phyloP scores from a whole-genome alignment of 495 filamentous ascomycete genomes.

The Filosporella fistucella region DNA sequence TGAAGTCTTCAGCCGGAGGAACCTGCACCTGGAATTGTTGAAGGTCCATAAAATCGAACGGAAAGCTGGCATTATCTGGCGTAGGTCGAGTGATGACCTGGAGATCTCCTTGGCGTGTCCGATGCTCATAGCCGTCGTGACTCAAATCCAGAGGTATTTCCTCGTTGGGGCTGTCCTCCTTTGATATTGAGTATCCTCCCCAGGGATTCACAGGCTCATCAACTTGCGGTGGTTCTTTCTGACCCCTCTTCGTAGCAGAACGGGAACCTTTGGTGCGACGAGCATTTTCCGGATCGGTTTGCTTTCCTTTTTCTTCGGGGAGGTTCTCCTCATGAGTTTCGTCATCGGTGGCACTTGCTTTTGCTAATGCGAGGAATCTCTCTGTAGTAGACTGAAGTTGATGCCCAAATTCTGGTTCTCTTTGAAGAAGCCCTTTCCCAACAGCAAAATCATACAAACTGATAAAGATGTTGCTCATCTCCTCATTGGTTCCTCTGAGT shows the following conservation, averaged over 20 bases:
- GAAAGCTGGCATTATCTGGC: conserved; percentile 26
- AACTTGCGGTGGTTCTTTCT: not conserved
- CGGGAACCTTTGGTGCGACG: conserved; percentile 3
- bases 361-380: conserved; percentile 39
- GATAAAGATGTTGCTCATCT: conserved; percentile 70
- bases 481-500: conserved; percentile 61
- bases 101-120: conserved; percentile 10
- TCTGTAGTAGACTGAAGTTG: conserved; percentile 40
- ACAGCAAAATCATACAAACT: conserved; percentile 59
- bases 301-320: conserved; percentile 7
- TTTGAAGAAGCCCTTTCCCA: conserved; percentile 42
- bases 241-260: conserved; percentile 4
- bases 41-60: conserved; percentile 23
- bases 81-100: conserved; percentile 25
- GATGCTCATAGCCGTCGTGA: conserved; percentile 5
- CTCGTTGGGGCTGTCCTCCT: conserved; percentile 11
- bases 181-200: conserved; percentile 8
- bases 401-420: conserved; percentile 44
- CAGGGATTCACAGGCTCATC: conserved; percentile 2
- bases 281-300: conserved; percentile 3
- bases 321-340: conserved; percentile 24
- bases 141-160: conserved; percentile 11
- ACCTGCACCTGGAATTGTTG: conserved; percentile 22
- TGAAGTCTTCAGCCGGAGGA: conserved; percentile 17
- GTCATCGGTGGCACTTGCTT: conserved; percentile 30